Evolutionary conservation across 2,329 filamentous ascomycete species (phyloP).

Genomic region (Trichocomaceae sp.): DNA sequence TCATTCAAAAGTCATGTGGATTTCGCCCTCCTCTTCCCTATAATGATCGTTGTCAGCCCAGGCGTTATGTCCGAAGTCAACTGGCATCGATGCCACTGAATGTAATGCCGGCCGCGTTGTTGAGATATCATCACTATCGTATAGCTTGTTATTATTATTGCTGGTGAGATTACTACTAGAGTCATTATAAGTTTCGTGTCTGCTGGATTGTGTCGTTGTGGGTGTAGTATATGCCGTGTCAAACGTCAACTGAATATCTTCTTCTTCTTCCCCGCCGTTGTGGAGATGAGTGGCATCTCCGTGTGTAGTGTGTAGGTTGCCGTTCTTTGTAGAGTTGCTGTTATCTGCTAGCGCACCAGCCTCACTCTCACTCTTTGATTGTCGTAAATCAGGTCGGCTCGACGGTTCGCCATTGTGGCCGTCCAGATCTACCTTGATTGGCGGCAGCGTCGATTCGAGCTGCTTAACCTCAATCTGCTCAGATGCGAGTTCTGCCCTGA

Average conservation of each 20-base stretch:
- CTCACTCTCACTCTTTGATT: conserved; percentile 38
- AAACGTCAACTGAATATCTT: conserved; percentile 61
- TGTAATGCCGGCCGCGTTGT: conserved; percentile 23
- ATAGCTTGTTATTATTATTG: background rate
- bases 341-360: conserved; percentile 14
- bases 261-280: conserved; percentile 18
- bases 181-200: conserved; percentile 6
- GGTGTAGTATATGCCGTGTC: conserved; percentile 53
- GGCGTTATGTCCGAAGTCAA: conserved; percentile 47
- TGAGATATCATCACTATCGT: conserved; percentile 10
- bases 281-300: background rate
- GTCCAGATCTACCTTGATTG: conserved; percentile 69
- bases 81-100: conserved; percentile 28
- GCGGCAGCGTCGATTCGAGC: conserved; percentile 78
- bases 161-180: conserved; percentile 2
- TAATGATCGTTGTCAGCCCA: conserved; percentile 65
- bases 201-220: background rate
- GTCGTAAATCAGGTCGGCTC: conserved; percentile 26
- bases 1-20: conserved; percentile 75
- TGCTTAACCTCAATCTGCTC: conserved; percentile 68
- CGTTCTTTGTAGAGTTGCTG: conserved; percentile 16
- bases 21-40: conserved; percentile 63
- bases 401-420: conserved; percentile 16
- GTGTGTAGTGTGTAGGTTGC: background rate
- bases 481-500: conserved; percentile 72